Percentiles rank a stretch among this genome's conserved stretches.
phyloP scores from a whole-genome alignment of 805 yeast species.

The Debaryomyces hansenii region DNA sequence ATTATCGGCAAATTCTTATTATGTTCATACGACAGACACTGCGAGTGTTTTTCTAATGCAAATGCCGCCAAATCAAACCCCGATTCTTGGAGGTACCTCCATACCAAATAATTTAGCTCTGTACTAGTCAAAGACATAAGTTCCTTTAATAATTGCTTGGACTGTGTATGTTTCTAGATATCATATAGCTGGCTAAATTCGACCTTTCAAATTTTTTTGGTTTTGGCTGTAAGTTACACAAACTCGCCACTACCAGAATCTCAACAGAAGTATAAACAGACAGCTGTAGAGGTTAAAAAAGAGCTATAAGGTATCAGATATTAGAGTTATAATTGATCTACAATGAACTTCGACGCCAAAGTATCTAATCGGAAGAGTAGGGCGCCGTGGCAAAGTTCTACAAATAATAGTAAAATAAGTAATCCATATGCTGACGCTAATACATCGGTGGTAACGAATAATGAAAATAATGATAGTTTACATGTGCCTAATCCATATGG shows the following conservation, averaged over 20 bases:
- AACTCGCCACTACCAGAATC: background rate
- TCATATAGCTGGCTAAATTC: background rate
- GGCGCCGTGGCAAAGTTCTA: conserved; percentile 41
- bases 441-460: conserved; percentile 7
- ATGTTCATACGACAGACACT: conserved; percentile 55
- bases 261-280: background rate
- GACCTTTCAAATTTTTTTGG: background rate
- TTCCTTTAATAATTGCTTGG: conserved; percentile 1
- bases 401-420: conserved; percentile 10
- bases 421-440: conserved; percentile 31
- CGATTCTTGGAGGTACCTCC: conserved; percentile 89
- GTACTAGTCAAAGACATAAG: conserved; percentile 77
- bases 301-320: too few species aligned
- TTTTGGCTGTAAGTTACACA: background rate
- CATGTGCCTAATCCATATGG: conserved; percentile 18
- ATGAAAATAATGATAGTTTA: conserved; percentile 5
- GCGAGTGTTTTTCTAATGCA: conserved; percentile 76
- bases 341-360: conserved; percentile 31
- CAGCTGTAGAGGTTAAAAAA: background rate
- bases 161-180: background rate
- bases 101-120: conserved; percentile 85
- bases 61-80: conserved; percentile 76
- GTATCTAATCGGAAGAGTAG: conserved; percentile 39
- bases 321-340: background rate
- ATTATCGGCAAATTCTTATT: conserved; percentile 40